A percentile compares a stretch with the other conserved stretches of the same genome.
phyloP scores from a whole-genome alignment of 2,329 filamentous ascomycete species.

The Eutypella sp. region DNA sequence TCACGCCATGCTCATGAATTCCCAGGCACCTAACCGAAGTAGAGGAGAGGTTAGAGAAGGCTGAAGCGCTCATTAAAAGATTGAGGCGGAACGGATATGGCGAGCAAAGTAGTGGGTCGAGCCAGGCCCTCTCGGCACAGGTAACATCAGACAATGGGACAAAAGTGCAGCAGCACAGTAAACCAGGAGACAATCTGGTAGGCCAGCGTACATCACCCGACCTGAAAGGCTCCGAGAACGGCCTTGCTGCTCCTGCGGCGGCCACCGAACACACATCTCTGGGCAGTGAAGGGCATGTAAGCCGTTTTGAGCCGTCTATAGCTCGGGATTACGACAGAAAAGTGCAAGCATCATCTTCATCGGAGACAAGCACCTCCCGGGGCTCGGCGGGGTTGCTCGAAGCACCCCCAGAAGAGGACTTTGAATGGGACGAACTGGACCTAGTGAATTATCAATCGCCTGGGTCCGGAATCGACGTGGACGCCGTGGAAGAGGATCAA shows the following conservation, averaged over 20 bases:
- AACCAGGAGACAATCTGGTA: background rate
- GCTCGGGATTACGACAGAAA: background rate
- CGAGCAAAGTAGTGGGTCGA: background rate
- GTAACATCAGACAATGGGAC: too few species aligned
- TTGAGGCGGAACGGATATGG: background rate
- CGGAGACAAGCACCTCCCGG: background rate
- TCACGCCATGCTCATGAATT: conserved; percentile 5
- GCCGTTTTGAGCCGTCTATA: background rate
- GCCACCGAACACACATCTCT: background rate
- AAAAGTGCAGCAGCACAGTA: too few species aligned
- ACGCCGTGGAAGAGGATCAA: conserved; percentile 20
- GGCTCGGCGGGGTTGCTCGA: conserved; percentile 19
- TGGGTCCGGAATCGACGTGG: conserved; percentile 16
- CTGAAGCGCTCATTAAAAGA: conserved; percentile 5
- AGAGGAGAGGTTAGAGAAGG: conserved; percentile 33
- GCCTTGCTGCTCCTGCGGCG: background rate
- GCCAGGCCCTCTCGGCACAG: background rate
- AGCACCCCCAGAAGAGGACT: conserved; percentile 29
- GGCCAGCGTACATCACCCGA: background rate
- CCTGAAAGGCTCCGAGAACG: background rate
- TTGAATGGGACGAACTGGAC: conserved; percentile 33
- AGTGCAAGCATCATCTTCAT: background rate
- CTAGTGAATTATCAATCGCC: conserved; percentile 19
- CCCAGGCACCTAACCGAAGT: conserved; percentile 37
- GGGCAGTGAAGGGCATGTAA: background rate